These are phyloP conservation scores for Yamadazyma triangularis DNA, from an alignment of 1,139 yeast species.

Conservation along the genomic window DNA sequence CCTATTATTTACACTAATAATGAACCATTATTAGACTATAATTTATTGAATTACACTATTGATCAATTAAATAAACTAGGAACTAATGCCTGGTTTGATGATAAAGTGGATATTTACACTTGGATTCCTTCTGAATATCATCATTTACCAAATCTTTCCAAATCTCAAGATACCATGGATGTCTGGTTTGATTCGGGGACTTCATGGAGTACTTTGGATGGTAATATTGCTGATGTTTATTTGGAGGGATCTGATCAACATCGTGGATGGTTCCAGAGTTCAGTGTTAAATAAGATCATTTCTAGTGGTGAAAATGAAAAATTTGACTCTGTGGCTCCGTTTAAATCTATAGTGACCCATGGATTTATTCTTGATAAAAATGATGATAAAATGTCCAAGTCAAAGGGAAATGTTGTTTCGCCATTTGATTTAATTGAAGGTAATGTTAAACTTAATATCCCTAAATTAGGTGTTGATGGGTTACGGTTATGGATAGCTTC, in stretches of 20 bases:
- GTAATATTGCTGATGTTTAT: slow-evolving; percentile 62
- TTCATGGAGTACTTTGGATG: slow-evolving; percentile 71
- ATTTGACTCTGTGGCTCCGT: slow-evolving; percentile 61
- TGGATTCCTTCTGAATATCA: slow-evolving; percentile 61
- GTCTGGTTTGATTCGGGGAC: slow-evolving; percentile 99
- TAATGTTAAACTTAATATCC: slow-evolving; percentile 48
- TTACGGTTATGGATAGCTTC: slow-evolving; percentile 89
- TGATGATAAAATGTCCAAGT: slow-evolving; percentile 91
- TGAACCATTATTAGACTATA: slow-evolving; percentile 46
- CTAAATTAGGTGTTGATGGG: slow-evolving; percentile 88
- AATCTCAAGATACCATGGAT: slow-evolving; percentile 92
- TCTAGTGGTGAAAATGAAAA: slow-evolving; percentile 31
- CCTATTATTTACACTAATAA: slow-evolving; percentile 71
- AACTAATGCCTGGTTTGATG: slow-evolving; percentile 77
- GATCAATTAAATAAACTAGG: slow-evolving; percentile 52
- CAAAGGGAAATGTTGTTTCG: slow-evolving; percentile 74
- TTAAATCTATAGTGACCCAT: slow-evolving; percentile 74
- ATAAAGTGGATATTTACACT: slow-evolving; percentile 43
- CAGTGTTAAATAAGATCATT: slow-evolving; percentile 74
- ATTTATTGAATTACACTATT: slow-evolving; percentile 53
- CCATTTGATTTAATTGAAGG: slow-evolving; percentile 72
- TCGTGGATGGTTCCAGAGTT: slow-evolving; percentile 98
- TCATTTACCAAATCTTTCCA: slow-evolving; percentile 41
- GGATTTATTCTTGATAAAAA: slow-evolving; percentile 88
- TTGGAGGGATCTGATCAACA: slow-evolving; percentile 97